Evolutionary conservation across 495 filamentous ascomycete species (phyloP).

Genomic region (Talaromyces ruber): DNA sequence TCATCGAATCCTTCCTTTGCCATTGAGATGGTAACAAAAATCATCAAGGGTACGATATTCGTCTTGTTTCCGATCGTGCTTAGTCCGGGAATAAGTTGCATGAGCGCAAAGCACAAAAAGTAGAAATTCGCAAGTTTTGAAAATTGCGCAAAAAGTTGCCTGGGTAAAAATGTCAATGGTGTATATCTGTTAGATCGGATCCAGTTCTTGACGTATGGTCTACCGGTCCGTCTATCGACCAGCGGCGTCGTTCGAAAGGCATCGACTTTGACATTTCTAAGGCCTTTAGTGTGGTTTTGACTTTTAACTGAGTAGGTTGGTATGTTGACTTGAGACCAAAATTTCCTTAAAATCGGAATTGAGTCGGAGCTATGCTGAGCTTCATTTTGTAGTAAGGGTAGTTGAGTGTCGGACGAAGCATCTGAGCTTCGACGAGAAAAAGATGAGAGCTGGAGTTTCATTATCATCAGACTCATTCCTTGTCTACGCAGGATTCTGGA

Average conservation of each 20-base stretch:
- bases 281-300: conserved; percentile 48
- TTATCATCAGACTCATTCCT: neutral
- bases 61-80: conserved; percentile 87
- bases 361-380: neutral
- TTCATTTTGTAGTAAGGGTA: neutral
- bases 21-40: conserved; percentile 82
- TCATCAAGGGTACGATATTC: conserved; percentile 73
- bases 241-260: conserved; percentile 44
- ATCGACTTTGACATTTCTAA: conserved; percentile 62
- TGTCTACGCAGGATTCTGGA: neutral
- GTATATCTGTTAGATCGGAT: conserved; percentile 85
- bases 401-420: neutral
- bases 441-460: conserved; percentile 1
- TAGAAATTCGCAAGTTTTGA: conserved; percentile 88
- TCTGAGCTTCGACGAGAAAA: neutral
- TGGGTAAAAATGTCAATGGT: conserved; percentile 82
- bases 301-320: conserved; percentile 32
- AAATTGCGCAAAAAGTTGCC: conserved; percentile 83
- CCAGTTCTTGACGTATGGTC: conserved; percentile 65
- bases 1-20: conserved; percentile 91
- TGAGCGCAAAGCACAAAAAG: conserved; percentile 76
- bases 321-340: neutral
- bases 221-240: conserved; percentile 72
- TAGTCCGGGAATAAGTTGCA: conserved; percentile 84
- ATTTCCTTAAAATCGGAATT: neutral